Percentiles rank a stretch among this genome's conserved stretches.
These are phyloP conservation scores for Phytophthora uliginosa DNA, from an alignment of 352 stramenopile species.

Conservation along the genomic window DNA sequence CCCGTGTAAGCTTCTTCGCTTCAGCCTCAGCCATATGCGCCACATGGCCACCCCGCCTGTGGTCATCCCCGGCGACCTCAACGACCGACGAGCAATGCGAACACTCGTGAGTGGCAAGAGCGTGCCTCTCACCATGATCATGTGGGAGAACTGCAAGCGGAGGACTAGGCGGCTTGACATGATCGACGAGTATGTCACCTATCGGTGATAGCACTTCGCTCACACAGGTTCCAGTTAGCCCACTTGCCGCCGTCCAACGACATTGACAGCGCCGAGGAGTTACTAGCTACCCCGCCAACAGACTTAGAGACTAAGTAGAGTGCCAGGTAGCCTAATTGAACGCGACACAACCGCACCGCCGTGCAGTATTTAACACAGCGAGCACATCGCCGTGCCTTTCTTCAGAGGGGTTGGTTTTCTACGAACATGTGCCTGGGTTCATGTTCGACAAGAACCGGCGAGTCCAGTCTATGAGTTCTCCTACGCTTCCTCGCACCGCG, in stretches of 20 bases:
- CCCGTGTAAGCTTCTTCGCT: constrained; percentile 50
- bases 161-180: constrained; percentile 47
- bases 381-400: background rate
- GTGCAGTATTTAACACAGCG: constrained; percentile 2
- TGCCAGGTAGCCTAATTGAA: constrained; percentile 32
- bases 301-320: constrained; percentile 1
- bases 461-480: background rate
- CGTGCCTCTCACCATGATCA: constrained; percentile 54
- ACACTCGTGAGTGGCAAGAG: constrained; percentile 54
- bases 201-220: constrained; percentile 26
- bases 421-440: background rate
- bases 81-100: constrained; percentile 34
- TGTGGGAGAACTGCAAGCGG: constrained; percentile 62
- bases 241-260: constrained; percentile 15
- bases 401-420: background rate
- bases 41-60: constrained; percentile 57
- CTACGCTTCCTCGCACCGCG: background rate
- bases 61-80: constrained; percentile 47
- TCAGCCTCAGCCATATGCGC: constrained; percentile 60
- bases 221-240: constrained; percentile 10
- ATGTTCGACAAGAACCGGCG: background rate
- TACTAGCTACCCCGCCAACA: constrained; percentile 14
- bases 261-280: constrained; percentile 15
- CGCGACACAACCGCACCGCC: constrained; percentile 13
- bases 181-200: constrained; percentile 56